Evolutionary conservation across 768 basidiomycete genomes (phyloP).

Genomic region (Lactarius indigo): DNA sequence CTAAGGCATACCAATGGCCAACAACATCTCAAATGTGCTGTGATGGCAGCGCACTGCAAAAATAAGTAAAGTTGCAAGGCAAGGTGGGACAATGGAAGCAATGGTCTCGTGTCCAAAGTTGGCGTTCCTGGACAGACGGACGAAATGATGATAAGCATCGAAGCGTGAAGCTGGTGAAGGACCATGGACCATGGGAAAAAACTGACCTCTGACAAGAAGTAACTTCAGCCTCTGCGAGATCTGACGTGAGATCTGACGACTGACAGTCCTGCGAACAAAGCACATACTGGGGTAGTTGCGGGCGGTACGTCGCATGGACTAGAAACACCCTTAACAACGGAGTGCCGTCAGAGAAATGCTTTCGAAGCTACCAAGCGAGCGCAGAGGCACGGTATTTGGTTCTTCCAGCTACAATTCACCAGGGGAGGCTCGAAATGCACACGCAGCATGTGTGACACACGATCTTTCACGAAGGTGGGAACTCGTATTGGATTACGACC

Average conservation of each 20-base stretch:
- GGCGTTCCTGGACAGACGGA: background rate
- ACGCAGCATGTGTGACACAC: background rate
- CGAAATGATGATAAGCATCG: background rate
- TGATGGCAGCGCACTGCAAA: too few relatives aligned
- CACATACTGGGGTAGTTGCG: background rate
- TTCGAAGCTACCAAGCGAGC: slow-evolving; percentile 8
- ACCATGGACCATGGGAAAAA: background rate
- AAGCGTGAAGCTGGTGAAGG: background rate
- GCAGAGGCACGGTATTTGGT: background rate
- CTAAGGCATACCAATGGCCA: background rate
- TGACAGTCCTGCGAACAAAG: background rate
- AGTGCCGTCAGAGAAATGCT: background rate
- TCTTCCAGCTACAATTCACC: background rate
- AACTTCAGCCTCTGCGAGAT: background rate
- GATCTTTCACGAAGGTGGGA: background rate
- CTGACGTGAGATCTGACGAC: background rate
- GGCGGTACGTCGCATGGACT: background rate
- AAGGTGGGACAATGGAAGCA: background rate
- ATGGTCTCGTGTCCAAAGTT: background rate
- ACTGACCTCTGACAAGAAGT: background rate
- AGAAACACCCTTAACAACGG: background rate
- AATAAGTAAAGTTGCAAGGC: background rate
- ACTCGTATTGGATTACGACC: background rate
- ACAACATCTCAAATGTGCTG: background rate
- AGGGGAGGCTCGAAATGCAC: background rate